Evolutionary conservation across 2,329 filamentous ascomycete species (phyloP), one percentile per base, ranked within the genome.

Genomic region (Cordyceps tenuipes): DNA sequence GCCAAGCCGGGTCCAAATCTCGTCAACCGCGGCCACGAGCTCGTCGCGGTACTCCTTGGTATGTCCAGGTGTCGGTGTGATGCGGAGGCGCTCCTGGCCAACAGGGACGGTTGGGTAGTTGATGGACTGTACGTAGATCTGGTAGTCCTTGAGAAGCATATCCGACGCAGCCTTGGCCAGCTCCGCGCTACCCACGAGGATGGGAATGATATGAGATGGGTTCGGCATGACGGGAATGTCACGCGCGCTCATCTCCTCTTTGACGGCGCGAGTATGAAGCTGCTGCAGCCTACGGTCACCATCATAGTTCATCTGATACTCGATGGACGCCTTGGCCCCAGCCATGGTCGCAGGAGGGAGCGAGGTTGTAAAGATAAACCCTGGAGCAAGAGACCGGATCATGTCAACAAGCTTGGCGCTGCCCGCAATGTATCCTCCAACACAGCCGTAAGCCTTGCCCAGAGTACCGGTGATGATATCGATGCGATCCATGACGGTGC

Each of bases 311-410:
- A 90, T 88, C 74, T 97, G 94, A 72, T 97, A 97, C 70, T 97
- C 90, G 68, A 99, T 97, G 41, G 94, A 91, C 1, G 90, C 81
- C 72, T 87, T 85, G 23, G 94, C 94, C 59, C 94, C 94, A 21
- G 94, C 92, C 94, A 99, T 99, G 63, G 91, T 95, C 15, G 94
- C 91, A 0, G 94, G 94, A 4, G 94, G 94, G 13, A 99, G 85
- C 10, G 92, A 96, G 5, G 94, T 99, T 51, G 94, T 99, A 79
- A 99, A 99, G 74, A 99, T 99, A 78, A 99, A 99, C 31, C 94
- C 94, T 4, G 94, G 92, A 1, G 94, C 94, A 46, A 97, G 85
- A 9, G 94, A 97, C 57, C 94, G 90, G 68, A 99, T 89, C 63
- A 90, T 89, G 74, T 99, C 94, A 39, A 99, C 88, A 67, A 99